Conservation (phyloP, 2,329 filamentous ascomycete genomes). For the Sporothrix protearum region DNA sequence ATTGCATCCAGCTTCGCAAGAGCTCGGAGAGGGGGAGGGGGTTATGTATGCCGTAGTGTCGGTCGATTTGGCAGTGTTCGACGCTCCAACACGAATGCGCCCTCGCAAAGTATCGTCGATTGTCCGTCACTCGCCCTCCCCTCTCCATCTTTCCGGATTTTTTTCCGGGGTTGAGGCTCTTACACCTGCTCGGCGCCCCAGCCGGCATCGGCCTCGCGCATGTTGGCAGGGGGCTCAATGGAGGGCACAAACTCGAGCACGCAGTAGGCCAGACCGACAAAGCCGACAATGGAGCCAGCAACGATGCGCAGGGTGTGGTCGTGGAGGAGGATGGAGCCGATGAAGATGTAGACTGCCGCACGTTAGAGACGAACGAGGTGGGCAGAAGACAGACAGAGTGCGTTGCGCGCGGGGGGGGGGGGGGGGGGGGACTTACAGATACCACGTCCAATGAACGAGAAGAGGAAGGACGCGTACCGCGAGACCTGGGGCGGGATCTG, state of each 20-base stretch:
- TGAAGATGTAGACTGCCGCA: constrained; percentile 83
- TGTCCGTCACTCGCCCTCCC: neutral
- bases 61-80: neutral
- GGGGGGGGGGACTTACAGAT: constrained; percentile 62
- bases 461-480: constrained; percentile 94
- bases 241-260: constrained; percentile 73
- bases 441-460: constrained; percentile 94
- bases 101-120: neutral
- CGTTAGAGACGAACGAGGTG: neutral
- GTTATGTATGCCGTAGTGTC: neutral
- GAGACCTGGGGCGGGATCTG: constrained; percentile 90
- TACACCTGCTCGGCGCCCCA: constrained; percentile 78
- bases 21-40: neutral
- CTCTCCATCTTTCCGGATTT: too few relatives aligned
- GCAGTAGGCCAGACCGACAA: constrained; percentile 75
- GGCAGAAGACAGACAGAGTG: too few relatives aligned
- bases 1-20: neutral
- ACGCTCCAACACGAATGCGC: too few relatives aligned
- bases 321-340: constrained; percentile 80
- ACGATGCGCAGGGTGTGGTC: constrained; percentile 64
- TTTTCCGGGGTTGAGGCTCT: neutral
- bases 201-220: constrained; percentile 71
- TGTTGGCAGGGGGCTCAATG: constrained; percentile 76
- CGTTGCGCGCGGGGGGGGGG: neutral
- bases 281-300: constrained; percentile 71